A percentile compares a stretch with the other conserved stretches of the same genome.
Evolutionary conservation across 345 rosid genomes (phyloP).

Genomic region (Iberis pinnata): DNA sequence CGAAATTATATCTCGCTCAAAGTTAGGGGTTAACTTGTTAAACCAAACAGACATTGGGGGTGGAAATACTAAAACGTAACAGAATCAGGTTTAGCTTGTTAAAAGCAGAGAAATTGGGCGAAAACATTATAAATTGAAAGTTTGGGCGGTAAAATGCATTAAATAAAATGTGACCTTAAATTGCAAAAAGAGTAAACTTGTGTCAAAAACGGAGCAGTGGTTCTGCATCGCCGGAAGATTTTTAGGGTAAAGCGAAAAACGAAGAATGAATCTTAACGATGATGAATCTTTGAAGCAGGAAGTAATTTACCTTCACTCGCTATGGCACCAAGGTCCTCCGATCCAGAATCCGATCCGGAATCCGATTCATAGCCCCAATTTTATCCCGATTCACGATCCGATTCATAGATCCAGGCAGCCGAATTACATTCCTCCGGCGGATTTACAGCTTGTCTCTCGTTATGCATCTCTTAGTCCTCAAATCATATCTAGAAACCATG

Average conservation of each 20-base stretch:
- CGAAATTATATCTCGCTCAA: no score
- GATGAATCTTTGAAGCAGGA: conserved; percentile 49
- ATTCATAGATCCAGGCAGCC: conserved; percentile 17
- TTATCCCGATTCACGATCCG: conserved; percentile 24
- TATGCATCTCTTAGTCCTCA: conserved; percentile 17
- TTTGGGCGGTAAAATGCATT: conserved; percentile 12
- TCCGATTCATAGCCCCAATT: conserved; percentile 30
- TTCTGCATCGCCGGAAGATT: no score
- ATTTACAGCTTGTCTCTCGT: conserved; percentile 27
- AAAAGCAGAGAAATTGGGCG: neutral
- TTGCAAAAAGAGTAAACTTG: no score
- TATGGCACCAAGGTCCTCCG: conserved; percentile 81
- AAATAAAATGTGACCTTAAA: no score
- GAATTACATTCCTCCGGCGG: conserved; percentile 29
- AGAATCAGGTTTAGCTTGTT: neutral
- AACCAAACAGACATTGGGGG: neutral
- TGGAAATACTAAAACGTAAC: neutral
- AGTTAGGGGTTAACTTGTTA: neutral
- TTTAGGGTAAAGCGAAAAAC: neutral
- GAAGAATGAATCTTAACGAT: conserved; percentile 39
- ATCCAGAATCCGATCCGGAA: conserved; percentile 9
- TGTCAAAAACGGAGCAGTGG: no score
- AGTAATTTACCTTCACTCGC: conserved; percentile 63
- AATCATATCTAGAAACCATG: conserved; percentile 10
- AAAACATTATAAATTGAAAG: neutral